Percentiles rank a stretch among this genome's conserved stretches.
Conservation (phyloP, 164 flowering plant species). For the Vitis amurensis region DNA sequence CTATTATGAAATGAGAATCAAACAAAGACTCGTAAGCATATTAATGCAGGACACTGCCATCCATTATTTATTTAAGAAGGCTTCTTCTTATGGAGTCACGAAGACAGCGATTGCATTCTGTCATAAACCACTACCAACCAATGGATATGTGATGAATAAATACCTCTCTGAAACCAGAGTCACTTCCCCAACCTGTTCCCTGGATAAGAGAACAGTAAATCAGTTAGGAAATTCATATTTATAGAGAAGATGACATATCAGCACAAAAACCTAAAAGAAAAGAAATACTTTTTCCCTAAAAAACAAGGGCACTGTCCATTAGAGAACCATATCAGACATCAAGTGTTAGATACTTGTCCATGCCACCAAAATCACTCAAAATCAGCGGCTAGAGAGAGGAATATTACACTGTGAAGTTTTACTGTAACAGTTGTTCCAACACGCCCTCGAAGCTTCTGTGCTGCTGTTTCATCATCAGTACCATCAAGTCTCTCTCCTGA, state of each 20-base stretch:
- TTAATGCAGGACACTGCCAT: no score
- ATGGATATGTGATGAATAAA: not conserved
- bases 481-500: slow-evolving; percentile 90
- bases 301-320: not conserved
- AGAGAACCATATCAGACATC: no score
- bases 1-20: not conserved
- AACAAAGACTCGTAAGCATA: no score
- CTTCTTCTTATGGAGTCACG: not conserved
- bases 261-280: not conserved
- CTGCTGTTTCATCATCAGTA: slow-evolving; percentile 81
- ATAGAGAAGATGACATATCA: no score
- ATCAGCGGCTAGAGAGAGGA: not conserved
- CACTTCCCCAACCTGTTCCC: slow-evolving; percentile 43
- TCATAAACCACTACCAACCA: not conserved
- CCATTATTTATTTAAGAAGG: no score
- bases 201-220: slow-evolving; percentile 29
- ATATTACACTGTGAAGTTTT: slow-evolving; percentile 65
- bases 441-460: slow-evolving; percentile 86
- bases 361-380: no score
- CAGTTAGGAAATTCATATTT: not conserved
- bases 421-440: slow-evolving; percentile 85
- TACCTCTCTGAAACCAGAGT: slow-evolving; percentile 75
- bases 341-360: not conserved
- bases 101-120: not conserved
- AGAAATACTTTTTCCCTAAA: not conserved